phyloP scores from a whole-genome alignment of 805 yeast genomes.

The Starmerella stellata region DNA sequence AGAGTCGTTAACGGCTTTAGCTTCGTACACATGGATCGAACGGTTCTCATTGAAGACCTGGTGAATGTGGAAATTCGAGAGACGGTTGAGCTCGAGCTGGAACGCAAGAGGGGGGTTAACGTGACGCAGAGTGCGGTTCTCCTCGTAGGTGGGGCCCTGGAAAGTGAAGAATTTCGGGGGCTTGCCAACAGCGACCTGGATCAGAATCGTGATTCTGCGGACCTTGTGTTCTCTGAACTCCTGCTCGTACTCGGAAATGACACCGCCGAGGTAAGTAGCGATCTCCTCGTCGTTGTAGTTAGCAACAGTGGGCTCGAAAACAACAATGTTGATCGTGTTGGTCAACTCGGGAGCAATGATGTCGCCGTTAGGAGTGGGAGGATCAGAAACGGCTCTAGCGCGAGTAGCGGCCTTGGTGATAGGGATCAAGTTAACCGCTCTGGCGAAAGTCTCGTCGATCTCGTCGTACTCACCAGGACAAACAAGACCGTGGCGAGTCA shows the following conservation, averaged over 20 bases:
- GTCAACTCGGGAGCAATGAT: slow-evolving; percentile 26
- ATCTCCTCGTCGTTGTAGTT: slow-evolving; percentile 52
- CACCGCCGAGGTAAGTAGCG: slow-evolving; percentile 41
- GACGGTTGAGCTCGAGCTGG: slow-evolving; percentile 87
- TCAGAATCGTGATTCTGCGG: slow-evolving; percentile 83
- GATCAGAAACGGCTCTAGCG: slow-evolving; percentile 26
- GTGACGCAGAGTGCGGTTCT: slow-evolving; percentile 88
- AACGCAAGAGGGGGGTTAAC: slow-evolving; percentile 96
- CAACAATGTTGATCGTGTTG: slow-evolving; percentile 69
- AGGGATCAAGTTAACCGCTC: slow-evolving; percentile 58
- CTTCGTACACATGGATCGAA: slow-evolving; percentile 93
- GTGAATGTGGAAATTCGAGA: slow-evolving; percentile 85
- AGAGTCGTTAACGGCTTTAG: slow-evolving; percentile 81
- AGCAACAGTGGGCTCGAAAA: slow-evolving; percentile 26
- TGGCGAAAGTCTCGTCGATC: slow-evolving; percentile 59
- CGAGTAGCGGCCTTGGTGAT: slow-evolving; percentile 24
- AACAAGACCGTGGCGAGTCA: slow-evolving; percentile 27
- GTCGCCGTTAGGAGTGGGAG: slow-evolving; percentile 16
- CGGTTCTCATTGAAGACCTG: slow-evolving; percentile 93
- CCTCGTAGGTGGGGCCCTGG: slow-evolving; percentile 69
- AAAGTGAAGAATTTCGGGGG: slow-evolving; percentile 94
- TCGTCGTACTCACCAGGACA: slow-evolving; percentile 53
- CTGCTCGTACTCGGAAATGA: slow-evolving; percentile 48
- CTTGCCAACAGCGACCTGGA: slow-evolving; percentile 66
- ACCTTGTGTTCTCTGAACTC: slow-evolving; percentile 55